Evolutionary conservation across 768 basidiomycete species (phyloP), one percentile per base, ranked within the genome.

Genomic region (Mycena sanguinolenta): DNA sequence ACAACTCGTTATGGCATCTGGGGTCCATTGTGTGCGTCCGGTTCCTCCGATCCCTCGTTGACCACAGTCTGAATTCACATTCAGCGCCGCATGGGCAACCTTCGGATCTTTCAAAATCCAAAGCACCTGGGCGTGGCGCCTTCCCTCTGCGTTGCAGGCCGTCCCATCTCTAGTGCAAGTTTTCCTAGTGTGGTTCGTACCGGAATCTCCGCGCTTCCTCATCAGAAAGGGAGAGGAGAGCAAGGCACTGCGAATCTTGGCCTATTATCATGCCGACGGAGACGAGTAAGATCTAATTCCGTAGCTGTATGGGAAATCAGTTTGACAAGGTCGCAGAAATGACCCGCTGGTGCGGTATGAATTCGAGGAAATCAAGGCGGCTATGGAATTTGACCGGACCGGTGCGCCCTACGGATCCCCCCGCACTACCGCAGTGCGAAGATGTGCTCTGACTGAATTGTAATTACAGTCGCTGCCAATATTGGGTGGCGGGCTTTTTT

Each of bases 1-100:
- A 93, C 83, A 94, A 95, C 84, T 91, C 93, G 30, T 89, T 95
- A 69, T 95, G 95, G 94, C 93, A 94, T 77, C 90, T 91, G 13
- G 95, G 95, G 68, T 84, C 92, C 66, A 94, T 95, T 77, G 76
- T 95, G 90, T 91, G 73, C 44, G 88, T 34, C 4, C 32, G n/a
- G n/a, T 10, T 34, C 32, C 32, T 34, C 32, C 32, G 83, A 55
- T 34, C 30, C 28, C 53, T 58, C 19, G 54, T 27, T 5, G 44
- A 58, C 32, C 4, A 6, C 10, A 10, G 52, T 19, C 61, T 58
- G 34, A 19, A 55, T 69, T 39, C 34, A n/a, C 58, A 90, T n/a
- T n/a, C n/a, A 34, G 89, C 69, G 90, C 94, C 28, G 93, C 93
- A 21, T 95, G 94, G 95, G 84, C 92, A 0, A 93, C 93, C 1